phyloP scores from a whole-genome alignment of 345 rosid species.

The Eucalyptus victrix region DNA sequence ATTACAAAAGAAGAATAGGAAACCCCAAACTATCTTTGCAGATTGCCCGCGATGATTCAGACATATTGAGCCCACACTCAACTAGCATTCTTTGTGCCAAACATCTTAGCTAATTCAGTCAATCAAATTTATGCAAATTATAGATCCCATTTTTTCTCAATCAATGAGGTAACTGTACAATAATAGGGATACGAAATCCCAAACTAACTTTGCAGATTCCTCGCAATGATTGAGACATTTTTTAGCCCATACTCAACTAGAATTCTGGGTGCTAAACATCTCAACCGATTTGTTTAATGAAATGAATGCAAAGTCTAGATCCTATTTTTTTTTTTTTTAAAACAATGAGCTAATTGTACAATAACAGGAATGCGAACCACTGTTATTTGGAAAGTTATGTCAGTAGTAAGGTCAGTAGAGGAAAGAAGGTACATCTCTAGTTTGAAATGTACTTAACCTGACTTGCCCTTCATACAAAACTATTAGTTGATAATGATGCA shows the following conservation, averaged over 20 bases:
- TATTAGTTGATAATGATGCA: background rate
- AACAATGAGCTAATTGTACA: background rate
- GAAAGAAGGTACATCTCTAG: background rate
- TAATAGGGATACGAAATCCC: background rate
- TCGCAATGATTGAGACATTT: background rate
- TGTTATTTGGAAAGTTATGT: background rate
- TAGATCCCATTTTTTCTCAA: background rate
- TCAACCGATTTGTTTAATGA: background rate
- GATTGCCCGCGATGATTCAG: background rate
- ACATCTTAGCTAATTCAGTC: background rate
- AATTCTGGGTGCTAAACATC: background rate
- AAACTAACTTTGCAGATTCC: background rate
- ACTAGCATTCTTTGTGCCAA: background rate
- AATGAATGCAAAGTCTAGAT: background rate
- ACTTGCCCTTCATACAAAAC: background rate
- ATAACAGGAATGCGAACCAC: background rate
- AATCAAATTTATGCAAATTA: background rate
- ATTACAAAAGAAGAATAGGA: background rate
- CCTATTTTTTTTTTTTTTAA: background rate
- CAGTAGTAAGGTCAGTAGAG: background rate
- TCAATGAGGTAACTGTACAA: background rate
- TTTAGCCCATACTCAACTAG: background rate
- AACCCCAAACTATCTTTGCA: background rate
- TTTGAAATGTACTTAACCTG: background rate
- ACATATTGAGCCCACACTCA: background rate